Percentiles rank a stretch among this genome's conserved stretches.
Conservation (phyloP, 208 protist genomes). For the Wallacemonas rigidus region DNA sequence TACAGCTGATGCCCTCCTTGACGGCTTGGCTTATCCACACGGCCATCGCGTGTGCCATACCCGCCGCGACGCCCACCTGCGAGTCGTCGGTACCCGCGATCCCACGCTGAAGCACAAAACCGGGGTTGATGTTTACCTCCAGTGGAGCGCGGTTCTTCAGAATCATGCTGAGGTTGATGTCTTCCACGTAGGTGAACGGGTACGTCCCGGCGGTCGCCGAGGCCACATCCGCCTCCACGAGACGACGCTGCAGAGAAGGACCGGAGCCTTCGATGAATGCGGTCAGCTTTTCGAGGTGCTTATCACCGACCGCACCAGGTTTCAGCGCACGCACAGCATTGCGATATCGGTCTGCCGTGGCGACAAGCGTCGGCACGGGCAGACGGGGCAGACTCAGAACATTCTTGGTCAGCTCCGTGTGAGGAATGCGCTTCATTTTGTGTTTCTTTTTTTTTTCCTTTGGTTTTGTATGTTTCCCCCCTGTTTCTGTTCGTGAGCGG, state of each 20-base stretch:
- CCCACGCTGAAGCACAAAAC: conserved; percentile 60
- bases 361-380: conserved; percentile 64
- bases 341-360: conserved; percentile 67
- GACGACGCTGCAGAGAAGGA: conserved; percentile 52
- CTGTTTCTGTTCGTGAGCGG: background rate
- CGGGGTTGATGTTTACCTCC: conserved; percentile 74
- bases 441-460: background rate
- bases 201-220: conserved; percentile 38
- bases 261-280: conserved; percentile 61
- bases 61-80: conserved; percentile 69
- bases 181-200: conserved; percentile 79
- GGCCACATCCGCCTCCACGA: conserved; percentile 64
- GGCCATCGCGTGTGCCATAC: conserved; percentile 64
- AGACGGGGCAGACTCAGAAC: conserved; percentile 77
- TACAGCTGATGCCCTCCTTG: conserved; percentile 20
- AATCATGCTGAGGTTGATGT: conserved; percentile 45
- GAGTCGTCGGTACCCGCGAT: conserved; percentile 37
- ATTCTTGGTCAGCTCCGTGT: conserved; percentile 64
- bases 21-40: conserved; percentile 51
- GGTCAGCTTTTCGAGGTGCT: conserved; percentile 70
- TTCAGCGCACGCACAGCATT: conserved; percentile 60
- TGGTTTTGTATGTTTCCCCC: background rate
- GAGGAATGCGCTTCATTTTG: conserved; percentile 64
- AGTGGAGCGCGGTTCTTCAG: conserved; percentile 64
- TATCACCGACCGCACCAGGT: conserved; percentile 33